Evolutionary conservation across 176 grass and related monocot species (phyloP).

Genomic region (Aegilops tauschii): DNA sequence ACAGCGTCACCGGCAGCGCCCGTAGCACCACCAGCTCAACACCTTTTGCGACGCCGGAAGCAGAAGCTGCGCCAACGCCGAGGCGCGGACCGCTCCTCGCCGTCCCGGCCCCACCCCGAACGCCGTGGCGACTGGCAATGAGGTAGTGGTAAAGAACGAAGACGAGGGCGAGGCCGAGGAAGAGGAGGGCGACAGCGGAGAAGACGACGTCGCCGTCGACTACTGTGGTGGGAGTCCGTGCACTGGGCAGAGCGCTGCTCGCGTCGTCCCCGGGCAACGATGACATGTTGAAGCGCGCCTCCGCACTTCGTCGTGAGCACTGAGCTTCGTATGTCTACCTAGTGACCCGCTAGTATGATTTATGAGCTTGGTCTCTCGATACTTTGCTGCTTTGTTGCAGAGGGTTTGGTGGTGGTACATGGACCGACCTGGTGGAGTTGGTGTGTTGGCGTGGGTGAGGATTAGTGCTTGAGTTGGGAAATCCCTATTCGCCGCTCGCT

Average conservation of each 20-base stretch:
- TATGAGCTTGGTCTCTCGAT: not conserved
- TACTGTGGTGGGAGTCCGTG: constrained; percentile 6
- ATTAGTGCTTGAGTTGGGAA: constrained; percentile 7
- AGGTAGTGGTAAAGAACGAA: constrained; percentile 42
- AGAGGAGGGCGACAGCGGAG: constrained; percentile 27
- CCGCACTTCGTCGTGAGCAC: not conserved
- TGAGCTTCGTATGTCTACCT: not conserved
- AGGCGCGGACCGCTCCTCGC: not conserved
- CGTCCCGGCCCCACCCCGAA: not conserved
- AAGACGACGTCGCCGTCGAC: constrained; percentile 37
- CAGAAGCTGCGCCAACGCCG: not conserved
- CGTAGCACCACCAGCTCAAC: constrained; percentile 24
- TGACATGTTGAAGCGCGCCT: constrained; percentile 19
- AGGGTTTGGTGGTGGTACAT: constrained; percentile 29
- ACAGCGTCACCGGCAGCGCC: constrained; percentile 28
- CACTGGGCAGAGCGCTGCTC: not conserved
- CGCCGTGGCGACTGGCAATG: not conserved
- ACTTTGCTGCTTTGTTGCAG: not conserved
- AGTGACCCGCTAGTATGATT: not conserved
- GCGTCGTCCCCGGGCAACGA: not conserved
- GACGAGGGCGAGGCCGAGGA: constrained; percentile 21
- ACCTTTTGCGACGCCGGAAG: not conserved
- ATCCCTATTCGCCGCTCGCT: too few relatives aligned
- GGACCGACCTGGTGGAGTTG: constrained; percentile 16
- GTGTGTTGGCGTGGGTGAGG: constrained; percentile 31